Conservation (phyloP, 331 rosid genomes). For the Malus hybrid region DNA sequence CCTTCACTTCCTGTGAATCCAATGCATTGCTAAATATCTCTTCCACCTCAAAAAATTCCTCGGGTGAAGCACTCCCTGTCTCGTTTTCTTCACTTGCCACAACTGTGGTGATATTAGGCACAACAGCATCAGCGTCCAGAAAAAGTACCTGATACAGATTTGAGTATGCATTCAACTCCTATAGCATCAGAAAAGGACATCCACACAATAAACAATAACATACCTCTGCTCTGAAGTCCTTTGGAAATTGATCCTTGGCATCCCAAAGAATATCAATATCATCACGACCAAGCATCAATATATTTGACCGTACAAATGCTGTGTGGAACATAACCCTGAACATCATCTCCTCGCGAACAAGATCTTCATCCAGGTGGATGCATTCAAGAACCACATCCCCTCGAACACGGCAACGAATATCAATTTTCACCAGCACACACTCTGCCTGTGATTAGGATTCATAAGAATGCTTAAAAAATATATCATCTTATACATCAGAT, state of each 20-base stretch:
- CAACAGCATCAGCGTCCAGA: constrained; percentile 88
- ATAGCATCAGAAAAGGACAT: constrained; percentile 31
- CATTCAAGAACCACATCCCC: constrained; percentile 99
- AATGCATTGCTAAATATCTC: constrained; percentile 83
- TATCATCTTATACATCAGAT: constrained; percentile 21
- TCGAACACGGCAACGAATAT: constrained; percentile 78
- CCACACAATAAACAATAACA: constrained; percentile 26
- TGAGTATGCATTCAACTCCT: constrained; percentile 63
- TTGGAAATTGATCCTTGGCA: constrained; percentile 60
- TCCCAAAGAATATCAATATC: constrained; percentile 43
- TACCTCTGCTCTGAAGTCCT: constrained; percentile 95
- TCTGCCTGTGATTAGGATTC: constrained; percentile 75
- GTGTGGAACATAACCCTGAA: constrained; percentile 91
- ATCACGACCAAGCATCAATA: constrained; percentile 71
- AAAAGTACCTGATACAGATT: constrained; percentile 92
- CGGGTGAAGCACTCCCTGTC: constrained; percentile 75
- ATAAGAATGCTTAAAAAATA: constrained; percentile 24
- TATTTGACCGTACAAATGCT: constrained; percentile 84
- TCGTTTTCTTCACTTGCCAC: constrained; percentile 61
- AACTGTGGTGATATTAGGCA: constrained; percentile 70
- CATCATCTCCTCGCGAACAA: constrained; percentile 63
- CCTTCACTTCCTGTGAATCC: constrained; percentile 72
- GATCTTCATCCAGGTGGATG: constrained; percentile 69
- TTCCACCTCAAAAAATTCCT: constrained; percentile 95
- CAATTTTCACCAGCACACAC: constrained; percentile 79